phyloP scores from a whole-genome alignment of 495 filamentous ascomycete species.

The Penicillium longicatenatum region DNA sequence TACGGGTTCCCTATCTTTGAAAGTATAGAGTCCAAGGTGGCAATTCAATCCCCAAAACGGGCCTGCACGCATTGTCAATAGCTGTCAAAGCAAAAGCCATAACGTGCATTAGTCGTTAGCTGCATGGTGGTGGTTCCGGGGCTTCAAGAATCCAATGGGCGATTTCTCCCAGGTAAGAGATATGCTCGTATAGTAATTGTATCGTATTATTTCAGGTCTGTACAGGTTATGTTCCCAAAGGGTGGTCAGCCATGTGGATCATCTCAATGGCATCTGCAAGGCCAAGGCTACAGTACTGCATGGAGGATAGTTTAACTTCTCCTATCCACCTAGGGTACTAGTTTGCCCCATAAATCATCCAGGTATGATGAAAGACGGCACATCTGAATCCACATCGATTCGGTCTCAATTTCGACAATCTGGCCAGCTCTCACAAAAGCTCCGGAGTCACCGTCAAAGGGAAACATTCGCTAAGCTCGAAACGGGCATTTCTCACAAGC shows the following conservation, averaged over 20 bases:
- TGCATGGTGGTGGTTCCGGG: slow-evolving; percentile 7
- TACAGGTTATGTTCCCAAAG: slow-evolving; percentile 13
- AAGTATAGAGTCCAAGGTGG: slow-evolving; percentile 4
- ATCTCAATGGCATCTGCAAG: slow-evolving; percentile 14
- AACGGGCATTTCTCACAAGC: not conserved
- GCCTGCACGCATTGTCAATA: not conserved
- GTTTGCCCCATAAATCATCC: slow-evolving; percentile 6
- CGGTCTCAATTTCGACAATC: slow-evolving; percentile 2
- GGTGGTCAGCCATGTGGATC: slow-evolving; percentile 17
- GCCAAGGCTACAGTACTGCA: too few species aligned
- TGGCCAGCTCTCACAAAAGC: not conserved
- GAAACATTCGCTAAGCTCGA: not conserved
- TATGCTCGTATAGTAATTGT: not conserved
- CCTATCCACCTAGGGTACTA: slow-evolving; percentile 15
- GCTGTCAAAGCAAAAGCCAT: slow-evolving; percentile 3
- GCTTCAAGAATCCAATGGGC: slow-evolving; percentile 12
- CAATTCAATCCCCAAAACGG: slow-evolving; percentile 4
- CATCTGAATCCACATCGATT: not conserved
- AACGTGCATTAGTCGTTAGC: slow-evolving; percentile 16
- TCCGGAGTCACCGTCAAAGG: not conserved
- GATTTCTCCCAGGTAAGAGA: not conserved
- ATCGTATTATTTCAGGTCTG: not conserved
- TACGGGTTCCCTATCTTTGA: not conserved
- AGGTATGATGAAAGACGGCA: slow-evolving; percentile 3
- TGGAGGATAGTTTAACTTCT: not conserved